Percentiles rank a stretch among this genome's conserved stretches.
Conservation (phyloP, 2,329 filamentous ascomycete species). For the Clarireedia sp. region DNA sequence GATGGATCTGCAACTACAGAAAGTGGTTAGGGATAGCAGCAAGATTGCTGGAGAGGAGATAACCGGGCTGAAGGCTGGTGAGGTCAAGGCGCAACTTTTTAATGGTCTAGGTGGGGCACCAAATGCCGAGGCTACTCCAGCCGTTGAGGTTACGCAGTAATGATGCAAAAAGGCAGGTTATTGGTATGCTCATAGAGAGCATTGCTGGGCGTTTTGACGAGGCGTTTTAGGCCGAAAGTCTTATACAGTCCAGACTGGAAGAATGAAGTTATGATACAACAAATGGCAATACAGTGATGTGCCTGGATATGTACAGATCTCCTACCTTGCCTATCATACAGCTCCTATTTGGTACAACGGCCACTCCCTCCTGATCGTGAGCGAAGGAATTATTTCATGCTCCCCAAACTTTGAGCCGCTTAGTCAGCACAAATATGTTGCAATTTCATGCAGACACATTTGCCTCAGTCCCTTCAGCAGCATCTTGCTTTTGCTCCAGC, state of each 20-base stretch:
- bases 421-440: no score
- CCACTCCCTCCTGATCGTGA: background rate
- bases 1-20: conserved; percentile 42
- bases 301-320: background rate
- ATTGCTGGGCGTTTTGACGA: conserved; percentile 6
- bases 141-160: background rate
- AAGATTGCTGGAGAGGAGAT: conserved; percentile 49
- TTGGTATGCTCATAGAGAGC: background rate
- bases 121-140: background rate
- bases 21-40: conserved; percentile 47
- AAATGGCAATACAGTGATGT: background rate
- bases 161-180: background rate
- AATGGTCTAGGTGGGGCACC: conserved; percentile 25
- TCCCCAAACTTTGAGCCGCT: no score
- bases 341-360: background rate
- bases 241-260: conserved; percentile 5
- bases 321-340: no score
- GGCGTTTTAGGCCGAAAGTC: conserved; percentile 7
- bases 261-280: conserved; percentile 7
- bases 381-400: no score
- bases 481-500: background rate
- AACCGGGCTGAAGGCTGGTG: conserved; percentile 33
- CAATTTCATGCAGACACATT: no score
- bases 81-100: conserved; percentile 45
- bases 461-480: background rate